Percentiles rank a stretch among this genome's conserved stretches.
Conservation (phyloP, 2,329 filamentous ascomycete genomes). For the Seiridium cupressi region DNA sequence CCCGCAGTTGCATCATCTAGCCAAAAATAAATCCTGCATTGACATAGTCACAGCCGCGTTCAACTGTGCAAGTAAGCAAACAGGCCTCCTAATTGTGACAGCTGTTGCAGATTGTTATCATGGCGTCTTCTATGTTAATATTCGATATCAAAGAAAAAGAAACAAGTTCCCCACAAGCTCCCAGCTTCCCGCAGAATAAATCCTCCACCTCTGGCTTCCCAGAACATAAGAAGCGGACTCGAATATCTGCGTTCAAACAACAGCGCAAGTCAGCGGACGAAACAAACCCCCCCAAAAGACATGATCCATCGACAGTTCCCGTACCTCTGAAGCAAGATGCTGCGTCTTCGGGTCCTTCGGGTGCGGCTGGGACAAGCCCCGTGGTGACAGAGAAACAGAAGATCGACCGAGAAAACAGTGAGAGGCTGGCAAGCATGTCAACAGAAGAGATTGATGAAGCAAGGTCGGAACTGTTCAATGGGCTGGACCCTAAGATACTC, state of each 20-base stretch:
- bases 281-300: conserved; percentile 22
- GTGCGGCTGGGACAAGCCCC: conserved; percentile 18
- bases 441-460: conserved; percentile 78
- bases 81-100: too few relatives aligned
- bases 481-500: conserved; percentile 72
- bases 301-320: conserved; percentile 18
- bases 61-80: not conserved
- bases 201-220: conserved; percentile 73
- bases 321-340: conserved; percentile 13
- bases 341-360: conserved; percentile 9
- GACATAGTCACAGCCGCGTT: not conserved
- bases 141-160: conserved; percentile 79
- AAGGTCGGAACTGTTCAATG: conserved; percentile 75
- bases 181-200: conserved; percentile 59
- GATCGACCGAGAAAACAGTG: conserved; percentile 82
- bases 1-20: conserved; percentile 11
- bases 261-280: conserved; percentile 41
- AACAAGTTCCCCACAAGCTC: conserved; percentile 56
- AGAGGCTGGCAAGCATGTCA: conserved; percentile 75
- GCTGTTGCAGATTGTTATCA: not conserved
- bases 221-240: conserved; percentile 75
- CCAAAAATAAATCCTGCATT: not conserved
- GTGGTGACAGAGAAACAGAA: conserved; percentile 61
- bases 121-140: conserved; percentile 42
- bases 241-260: conserved; percentile 77